phyloP scores from a whole-genome alignment of 768 basidiomycete species.

The Suillus hirtellus region DNA sequence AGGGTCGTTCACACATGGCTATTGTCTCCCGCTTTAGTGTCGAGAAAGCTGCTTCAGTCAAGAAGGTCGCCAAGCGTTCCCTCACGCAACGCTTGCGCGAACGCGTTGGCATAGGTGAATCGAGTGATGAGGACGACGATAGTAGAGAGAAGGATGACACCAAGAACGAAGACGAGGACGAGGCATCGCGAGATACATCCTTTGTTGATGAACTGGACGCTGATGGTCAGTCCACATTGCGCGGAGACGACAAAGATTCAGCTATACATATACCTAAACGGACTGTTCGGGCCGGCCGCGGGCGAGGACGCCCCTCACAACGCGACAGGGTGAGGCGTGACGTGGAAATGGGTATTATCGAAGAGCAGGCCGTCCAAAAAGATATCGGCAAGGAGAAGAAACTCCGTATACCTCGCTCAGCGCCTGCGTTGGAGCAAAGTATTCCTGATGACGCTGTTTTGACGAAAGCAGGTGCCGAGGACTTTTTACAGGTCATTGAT shows the following conservation, averaged over 20 bases:
- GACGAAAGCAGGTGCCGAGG: conserved; percentile 70
- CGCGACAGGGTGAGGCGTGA: conserved; percentile 22
- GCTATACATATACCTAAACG: conserved; percentile 18
- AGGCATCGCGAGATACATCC: conserved; percentile 29
- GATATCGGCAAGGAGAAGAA: conserved; percentile 23
- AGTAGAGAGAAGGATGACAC: conserved; percentile 22
- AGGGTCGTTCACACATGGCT: conserved; percentile 90
- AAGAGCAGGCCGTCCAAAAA: conserved; percentile 9
- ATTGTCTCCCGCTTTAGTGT: conserved; percentile 79
- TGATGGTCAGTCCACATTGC: conserved; percentile 33
- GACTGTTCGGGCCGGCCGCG: conserved; percentile 15
- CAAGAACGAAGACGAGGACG: conserved; percentile 21
- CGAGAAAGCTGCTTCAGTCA: conserved; percentile 76
- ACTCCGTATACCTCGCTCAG: conserved; percentile 29
- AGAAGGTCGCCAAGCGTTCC: conserved; percentile 79
- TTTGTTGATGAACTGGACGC: conserved; percentile 34
- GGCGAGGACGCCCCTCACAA: conserved; percentile 16
- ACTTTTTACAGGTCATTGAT: conserved; percentile 83
- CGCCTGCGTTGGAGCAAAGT: conserved; percentile 67
- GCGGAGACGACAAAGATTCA: conserved; percentile 23
- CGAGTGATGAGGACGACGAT: conserved; percentile 43
- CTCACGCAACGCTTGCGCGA: conserved; percentile 76
- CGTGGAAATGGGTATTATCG: conserved; percentile 23
- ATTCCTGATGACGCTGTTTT: conserved; percentile 90
- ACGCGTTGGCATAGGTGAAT: conserved; percentile 72